Base-by-base conservation (phyloP, 306 rosid species). In the Amphicarpaea edgeworthii region DNA sequence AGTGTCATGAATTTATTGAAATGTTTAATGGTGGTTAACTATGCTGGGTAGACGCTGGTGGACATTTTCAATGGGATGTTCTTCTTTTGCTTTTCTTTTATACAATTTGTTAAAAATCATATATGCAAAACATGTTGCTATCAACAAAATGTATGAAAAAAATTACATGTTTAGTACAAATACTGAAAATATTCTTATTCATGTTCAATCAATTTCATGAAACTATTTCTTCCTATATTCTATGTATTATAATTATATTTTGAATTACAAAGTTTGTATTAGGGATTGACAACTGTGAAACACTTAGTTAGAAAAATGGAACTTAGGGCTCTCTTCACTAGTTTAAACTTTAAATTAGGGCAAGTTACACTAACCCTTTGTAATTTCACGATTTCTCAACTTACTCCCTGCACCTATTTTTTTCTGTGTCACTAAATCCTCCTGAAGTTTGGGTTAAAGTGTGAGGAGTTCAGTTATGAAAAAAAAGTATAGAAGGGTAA, bases 101-200 rank as follows among this genome's bases (percentile, higher is more conserved):
- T 24, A 24, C 28, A 24, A 24, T 24, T 24, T 24, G 28, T 24
- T 24, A 24, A 1, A 24, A 1, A 24, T 30, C 7, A 30, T 30
- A 30, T 30, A 30, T 30, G 7, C 37, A 30, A 30, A 30, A 30
- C 16, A 24, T 16, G 58, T 59, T 1, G n/a, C 66, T 9, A 12
- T 42, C 3, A 24, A 42, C 26, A 42, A 58, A 55, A 58, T n/a
- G 19, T 73, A n/a, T 43, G 30, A 16, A 40, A 47, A 55, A 55
- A 55, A 19, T 8, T 72, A 40, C 12, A 55, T 40, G 53, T 21
- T 40, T 14, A 3, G 5, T n/a, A 8, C 11, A 55, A 55, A 26
- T 54, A 10, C 15, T 32, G 19, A n/a, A 41, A 16, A 42, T 37
- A 14, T 70, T 70, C 66, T 55, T 57, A 23, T 41, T 71, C 42